A percentile compares a stretch with the other conserved stretches of the same genome.
Evolutionary conservation across 257 asterid species (phyloP).

Genomic region (Datura wrightii): DNA sequence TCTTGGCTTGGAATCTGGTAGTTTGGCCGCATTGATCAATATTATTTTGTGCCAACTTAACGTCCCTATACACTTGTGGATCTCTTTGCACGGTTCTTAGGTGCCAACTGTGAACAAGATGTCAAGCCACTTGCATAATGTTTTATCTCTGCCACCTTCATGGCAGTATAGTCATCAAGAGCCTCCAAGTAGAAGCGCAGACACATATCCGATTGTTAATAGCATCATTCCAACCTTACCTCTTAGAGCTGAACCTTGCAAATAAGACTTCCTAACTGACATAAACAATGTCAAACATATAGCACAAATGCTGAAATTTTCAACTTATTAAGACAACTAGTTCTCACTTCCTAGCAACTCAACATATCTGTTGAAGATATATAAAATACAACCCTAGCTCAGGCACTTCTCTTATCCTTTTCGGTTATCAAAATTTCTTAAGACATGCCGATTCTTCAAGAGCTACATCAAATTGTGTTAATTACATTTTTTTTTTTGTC

Average conservation of each 20-base stretch:
- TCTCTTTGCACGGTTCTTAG: slow-evolving; percentile 59
- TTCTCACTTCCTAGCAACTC: background rate
- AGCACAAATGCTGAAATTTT: slow-evolving; percentile 14
- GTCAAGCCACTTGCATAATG: slow-evolving; percentile 63
- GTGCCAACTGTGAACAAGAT: slow-evolving; percentile 72
- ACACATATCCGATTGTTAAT: slow-evolving; percentile 58
- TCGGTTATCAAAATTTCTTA: background rate
- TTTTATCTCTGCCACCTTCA: slow-evolving; percentile 51
- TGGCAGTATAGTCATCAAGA: slow-evolving; percentile 48
- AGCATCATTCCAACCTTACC: slow-evolving; percentile 8
- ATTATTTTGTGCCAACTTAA: slow-evolving; percentile 51
- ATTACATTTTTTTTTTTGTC: background rate
- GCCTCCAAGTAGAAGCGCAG: slow-evolving; percentile 70
- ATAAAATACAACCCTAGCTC: background rate
- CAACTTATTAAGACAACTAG: slow-evolving; percentile 1
- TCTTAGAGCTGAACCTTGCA: background rate
- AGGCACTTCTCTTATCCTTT: background rate
- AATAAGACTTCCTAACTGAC: background rate
- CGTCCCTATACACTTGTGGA: slow-evolving; percentile 50
- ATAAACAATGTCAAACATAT: slow-evolving; percentile 17
- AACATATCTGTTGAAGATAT: slow-evolving; percentile 3
- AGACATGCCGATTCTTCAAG: background rate
- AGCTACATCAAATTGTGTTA: background rate
- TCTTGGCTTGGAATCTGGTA: background rate
- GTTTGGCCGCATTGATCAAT: slow-evolving; percentile 33